Evolutionary conservation across 2,329 filamentous ascomycete genomes (phyloP).

Genomic region (Arachnomyces sp.): DNA sequence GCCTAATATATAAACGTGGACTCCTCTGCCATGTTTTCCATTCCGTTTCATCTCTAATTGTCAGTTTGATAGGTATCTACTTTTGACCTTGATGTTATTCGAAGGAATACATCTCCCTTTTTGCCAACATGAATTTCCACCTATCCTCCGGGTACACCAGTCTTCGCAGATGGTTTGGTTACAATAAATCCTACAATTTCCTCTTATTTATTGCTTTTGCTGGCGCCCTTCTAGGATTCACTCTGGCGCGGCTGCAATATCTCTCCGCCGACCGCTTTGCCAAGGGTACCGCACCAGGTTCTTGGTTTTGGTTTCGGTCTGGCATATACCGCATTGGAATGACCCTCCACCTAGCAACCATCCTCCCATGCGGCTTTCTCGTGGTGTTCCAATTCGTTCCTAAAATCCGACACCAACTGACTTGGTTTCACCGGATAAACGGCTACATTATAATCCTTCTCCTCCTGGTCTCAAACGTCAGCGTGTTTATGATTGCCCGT

Average conservation of each 20-base stretch:
- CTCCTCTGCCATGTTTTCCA: too few relatives aligned
- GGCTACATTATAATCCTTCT: slow-evolving; percentile 55
- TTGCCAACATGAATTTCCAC: background rate
- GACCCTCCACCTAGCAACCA: slow-evolving; percentile 34
- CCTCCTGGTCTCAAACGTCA: slow-evolving; percentile 38
- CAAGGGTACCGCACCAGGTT: slow-evolving; percentile 30
- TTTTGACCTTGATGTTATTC: too few relatives aligned
- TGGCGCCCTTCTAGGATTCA: slow-evolving; percentile 42
- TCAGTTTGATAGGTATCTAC: too few relatives aligned
- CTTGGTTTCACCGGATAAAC: slow-evolving; percentile 53
- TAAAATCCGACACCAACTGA: slow-evolving; percentile 38
- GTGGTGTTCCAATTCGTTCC: slow-evolving; percentile 38
- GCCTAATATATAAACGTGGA: too few relatives aligned
- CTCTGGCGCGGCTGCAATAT: slow-evolving; percentile 42
- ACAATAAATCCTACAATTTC: slow-evolving; percentile 53
- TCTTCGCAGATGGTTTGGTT: slow-evolving; percentile 37
- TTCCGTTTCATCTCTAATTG: too few relatives aligned
- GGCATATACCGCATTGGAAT: slow-evolving; percentile 33
- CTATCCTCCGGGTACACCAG: background rate
- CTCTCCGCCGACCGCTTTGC: slow-evolving; percentile 32
- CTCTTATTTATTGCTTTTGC: slow-evolving; percentile 43
- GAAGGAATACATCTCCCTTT: slow-evolving; percentile 3
- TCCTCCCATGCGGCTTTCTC: slow-evolving; percentile 38
- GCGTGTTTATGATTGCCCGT: slow-evolving; percentile 49
- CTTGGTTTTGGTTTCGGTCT: slow-evolving; percentile 38